These are phyloP conservation scores for Aspergillus baeticus DNA, from an alignment of 495 filamentous ascomycete species.

Conservation along the genomic window DNA sequence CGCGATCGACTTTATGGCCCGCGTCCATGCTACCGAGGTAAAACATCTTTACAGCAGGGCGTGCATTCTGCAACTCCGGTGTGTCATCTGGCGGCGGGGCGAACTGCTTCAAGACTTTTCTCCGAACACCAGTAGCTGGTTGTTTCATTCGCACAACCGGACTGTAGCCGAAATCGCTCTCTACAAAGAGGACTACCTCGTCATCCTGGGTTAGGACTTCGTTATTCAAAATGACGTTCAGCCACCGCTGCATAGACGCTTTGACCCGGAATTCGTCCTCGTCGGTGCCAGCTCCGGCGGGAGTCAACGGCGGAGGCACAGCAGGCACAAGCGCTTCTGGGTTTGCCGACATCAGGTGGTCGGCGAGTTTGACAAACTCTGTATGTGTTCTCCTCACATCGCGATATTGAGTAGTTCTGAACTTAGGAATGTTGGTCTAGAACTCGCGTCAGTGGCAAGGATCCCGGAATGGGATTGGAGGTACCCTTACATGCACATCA, in stretches of 20 bases:
- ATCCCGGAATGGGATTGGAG: background rate
- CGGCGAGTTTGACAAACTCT: slow-evolving; percentile 91
- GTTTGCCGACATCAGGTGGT: slow-evolving; percentile 92
- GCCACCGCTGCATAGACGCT: slow-evolving; percentile 86
- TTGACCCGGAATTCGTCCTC: slow-evolving; percentile 94
- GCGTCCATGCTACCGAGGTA: slow-evolving; percentile 95
- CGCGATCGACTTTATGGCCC: slow-evolving; percentile 89
- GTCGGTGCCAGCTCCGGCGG: slow-evolving; percentile 92
- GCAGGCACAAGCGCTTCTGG: slow-evolving; percentile 98
- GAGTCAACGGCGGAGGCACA: slow-evolving; percentile 85
- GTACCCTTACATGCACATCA: slow-evolving; percentile 82
- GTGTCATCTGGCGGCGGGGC: slow-evolving; percentile 97
- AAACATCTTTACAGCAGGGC: slow-evolving; percentile 91
- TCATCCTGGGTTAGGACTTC: slow-evolving; percentile 93
- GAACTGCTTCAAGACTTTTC: slow-evolving; percentile 97
- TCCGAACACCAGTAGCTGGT: slow-evolving; percentile 90
- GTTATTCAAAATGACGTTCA: slow-evolving; percentile 87
- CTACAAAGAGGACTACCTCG: slow-evolving; percentile 95
- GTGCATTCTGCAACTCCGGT: slow-evolving; percentile 83
- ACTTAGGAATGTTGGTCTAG: slow-evolving; percentile 96
- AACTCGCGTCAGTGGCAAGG: slow-evolving; percentile 13
- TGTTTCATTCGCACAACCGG: slow-evolving; percentile 94
- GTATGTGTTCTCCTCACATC: slow-evolving; percentile 93
- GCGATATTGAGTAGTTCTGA: slow-evolving; percentile 95
- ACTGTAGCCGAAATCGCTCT: slow-evolving; percentile 97